Conservation (phyloP, 345 rosid species). For the Ceriops zippeliana region DNA sequence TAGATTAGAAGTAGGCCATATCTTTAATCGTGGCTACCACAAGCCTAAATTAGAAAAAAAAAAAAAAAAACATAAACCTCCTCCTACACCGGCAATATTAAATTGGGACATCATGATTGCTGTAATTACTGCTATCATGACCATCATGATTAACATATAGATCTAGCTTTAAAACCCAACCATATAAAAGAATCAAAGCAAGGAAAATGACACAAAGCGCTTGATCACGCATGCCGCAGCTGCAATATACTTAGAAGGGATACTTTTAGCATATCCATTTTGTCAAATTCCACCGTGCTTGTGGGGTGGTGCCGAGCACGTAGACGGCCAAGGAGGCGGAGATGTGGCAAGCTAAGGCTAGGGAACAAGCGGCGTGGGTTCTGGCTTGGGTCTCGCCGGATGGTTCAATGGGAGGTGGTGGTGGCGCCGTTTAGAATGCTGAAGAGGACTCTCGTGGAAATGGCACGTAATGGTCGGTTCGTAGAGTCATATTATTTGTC, state of each 20-base stretch:
- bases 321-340: slow-evolving; percentile 47
- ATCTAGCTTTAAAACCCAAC: slow-evolving; percentile 9
- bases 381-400: slow-evolving; percentile 50
- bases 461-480: slow-evolving; percentile 42
- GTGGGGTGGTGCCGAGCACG: slow-evolving; percentile 48
- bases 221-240: background rate
- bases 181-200: background rate
- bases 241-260: slow-evolving; percentile 24
- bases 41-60: slow-evolving; percentile 13
- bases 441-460: slow-evolving; percentile 59
- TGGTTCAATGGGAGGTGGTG: slow-evolving; percentile 66
- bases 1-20: slow-evolving; percentile 17
- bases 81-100: background rate
- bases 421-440: slow-evolving; percentile 48
- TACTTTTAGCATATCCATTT: slow-evolving; percentile 20
- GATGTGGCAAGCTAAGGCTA: slow-evolving; percentile 49
- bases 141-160: slow-evolving; percentile 28
- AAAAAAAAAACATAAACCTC: background rate
- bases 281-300: slow-evolving; percentile 32
- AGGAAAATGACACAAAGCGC: background rate
- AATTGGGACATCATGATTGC: slow-evolving; percentile 24
- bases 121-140: slow-evolving; percentile 47
- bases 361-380: slow-evolving; percentile 71
- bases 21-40: slow-evolving; percentile 48
- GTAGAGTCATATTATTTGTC: slow-evolving; percentile 49